phyloP scores from a whole-genome alignment of 2,329 filamentous ascomycete genomes.

The Knoxdaviesia proteae region DNA sequence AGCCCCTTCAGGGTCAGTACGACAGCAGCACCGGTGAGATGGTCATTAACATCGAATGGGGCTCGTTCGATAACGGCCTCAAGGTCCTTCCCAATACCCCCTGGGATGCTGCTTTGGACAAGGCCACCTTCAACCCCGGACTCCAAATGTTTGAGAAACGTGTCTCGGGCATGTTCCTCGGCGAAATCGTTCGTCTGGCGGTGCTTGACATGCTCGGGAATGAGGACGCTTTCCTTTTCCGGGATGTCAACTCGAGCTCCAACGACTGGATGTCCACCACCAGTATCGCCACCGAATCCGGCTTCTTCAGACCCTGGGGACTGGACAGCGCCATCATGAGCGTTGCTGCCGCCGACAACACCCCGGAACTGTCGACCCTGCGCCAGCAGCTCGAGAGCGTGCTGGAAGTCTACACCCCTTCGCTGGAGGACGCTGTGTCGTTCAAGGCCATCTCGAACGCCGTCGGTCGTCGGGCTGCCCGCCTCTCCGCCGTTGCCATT shows the following conservation, averaged over 20 bases:
- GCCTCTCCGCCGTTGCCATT: constrained; percentile 72
- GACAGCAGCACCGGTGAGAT: constrained; percentile 74
- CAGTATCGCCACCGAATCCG: constrained; percentile 40
- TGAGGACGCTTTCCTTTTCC: constrained; percentile 49
- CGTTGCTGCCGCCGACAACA: constrained; percentile 63
- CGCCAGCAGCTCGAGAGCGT: constrained; percentile 60
- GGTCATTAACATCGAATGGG: constrained; percentile 98
- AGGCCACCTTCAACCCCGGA: constrained; percentile 69
- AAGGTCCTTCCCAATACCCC: constrained; percentile 69
- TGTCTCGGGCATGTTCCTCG: constrained; percentile 93
- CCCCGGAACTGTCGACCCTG: constrained; percentile 47
- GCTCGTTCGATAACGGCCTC: constrained; percentile 88
- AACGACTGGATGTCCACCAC: constrained; percentile 55
- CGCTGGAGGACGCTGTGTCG: constrained; percentile 66
- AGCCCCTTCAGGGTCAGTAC: constrained; percentile 48
- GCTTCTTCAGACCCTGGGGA: constrained; percentile 64
- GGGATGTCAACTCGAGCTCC: constrained; percentile 48
- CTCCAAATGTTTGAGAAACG: constrained; percentile 99
- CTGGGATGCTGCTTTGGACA: constrained; percentile 64
- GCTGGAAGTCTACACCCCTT: constrained; percentile 56
- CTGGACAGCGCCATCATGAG: constrained; percentile 83
- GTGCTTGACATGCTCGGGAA: constrained; percentile 54
- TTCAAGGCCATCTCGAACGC: constrained; percentile 69
- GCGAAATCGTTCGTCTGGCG: constrained; percentile 70
- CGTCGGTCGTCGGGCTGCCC: constrained; percentile 71